Conservation (phyloP, 2,329 filamentous ascomycete species). For the Aspergillus novofumigatus region DNA sequence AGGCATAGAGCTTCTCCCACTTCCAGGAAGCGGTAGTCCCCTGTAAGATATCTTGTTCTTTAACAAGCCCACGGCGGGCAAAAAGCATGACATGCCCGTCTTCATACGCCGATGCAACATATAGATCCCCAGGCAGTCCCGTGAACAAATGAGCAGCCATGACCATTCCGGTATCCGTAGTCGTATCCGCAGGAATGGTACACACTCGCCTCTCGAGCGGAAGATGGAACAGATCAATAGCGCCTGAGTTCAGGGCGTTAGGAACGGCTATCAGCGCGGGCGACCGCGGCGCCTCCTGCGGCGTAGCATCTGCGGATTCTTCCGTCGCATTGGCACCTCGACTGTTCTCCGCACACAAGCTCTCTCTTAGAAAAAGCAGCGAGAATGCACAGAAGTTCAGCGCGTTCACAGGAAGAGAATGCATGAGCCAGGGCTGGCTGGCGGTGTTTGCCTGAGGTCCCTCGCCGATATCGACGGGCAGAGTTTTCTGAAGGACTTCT, state of each 20-base stretch:
- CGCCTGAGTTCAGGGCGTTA: slow-evolving; percentile 68
- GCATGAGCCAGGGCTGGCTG: slow-evolving; percentile 70
- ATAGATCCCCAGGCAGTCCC: slow-evolving; percentile 45
- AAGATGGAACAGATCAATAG: slow-evolving; percentile 78
- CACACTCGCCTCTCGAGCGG: slow-evolving; percentile 69
- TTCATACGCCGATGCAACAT: slow-evolving; percentile 76
- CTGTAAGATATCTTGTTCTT: slow-evolving; percentile 26
- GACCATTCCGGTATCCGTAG: slow-evolving; percentile 63
- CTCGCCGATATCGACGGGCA: slow-evolving; percentile 64
- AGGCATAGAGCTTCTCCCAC: slow-evolving; percentile 59
- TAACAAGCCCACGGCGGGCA: slow-evolving; percentile 44
- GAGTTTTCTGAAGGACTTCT: slow-evolving; percentile 53
- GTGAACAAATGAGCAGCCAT: slow-evolving; percentile 72
- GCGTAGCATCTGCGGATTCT: not conserved
- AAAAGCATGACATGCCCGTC: slow-evolving; percentile 71
- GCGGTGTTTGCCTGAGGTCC: slow-evolving; percentile 31
- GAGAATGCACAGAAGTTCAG: slow-evolving; percentile 81
- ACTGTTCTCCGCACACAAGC: not conserved
- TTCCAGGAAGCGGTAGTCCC: slow-evolving; percentile 26
- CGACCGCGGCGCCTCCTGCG: not conserved
- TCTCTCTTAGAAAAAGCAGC: slow-evolving; percentile 21
- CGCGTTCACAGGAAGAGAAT: slow-evolving; percentile 81
- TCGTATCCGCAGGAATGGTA: slow-evolving; percentile 47
- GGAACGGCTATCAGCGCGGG: slow-evolving; percentile 71
- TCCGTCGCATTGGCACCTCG: not conserved